A percentile compares a stretch with the other conserved stretches of the same genome.
Evolutionary conservation across 1,284 basidiomycete species (phyloP).

Genomic region (Leccinum subrobustum): DNA sequence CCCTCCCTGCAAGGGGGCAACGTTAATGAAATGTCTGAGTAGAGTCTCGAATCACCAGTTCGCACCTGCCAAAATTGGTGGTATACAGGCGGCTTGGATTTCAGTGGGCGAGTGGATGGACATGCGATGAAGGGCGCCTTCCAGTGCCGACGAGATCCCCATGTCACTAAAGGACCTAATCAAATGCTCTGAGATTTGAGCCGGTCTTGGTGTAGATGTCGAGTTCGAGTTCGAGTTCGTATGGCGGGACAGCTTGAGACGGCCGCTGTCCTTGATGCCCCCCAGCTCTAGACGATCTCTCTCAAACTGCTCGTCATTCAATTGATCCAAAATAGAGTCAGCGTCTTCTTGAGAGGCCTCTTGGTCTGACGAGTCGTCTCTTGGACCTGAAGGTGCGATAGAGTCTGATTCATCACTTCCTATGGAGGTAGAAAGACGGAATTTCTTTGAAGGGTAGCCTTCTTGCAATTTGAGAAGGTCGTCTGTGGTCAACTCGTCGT

Average conservation of each 20-base stretch:
- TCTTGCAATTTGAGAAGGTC: constrained; percentile 35
- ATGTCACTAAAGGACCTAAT: constrained; percentile 61
- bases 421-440: constrained; percentile 6
- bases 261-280: constrained; percentile 14
- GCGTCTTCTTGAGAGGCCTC: neutral
- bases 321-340: neutral
- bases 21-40: neutral
- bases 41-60: constrained; percentile 5
- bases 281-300: neutral
- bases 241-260: constrained; percentile 14
- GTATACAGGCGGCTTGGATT: constrained; percentile 90
- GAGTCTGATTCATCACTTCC: constrained; percentile 6
- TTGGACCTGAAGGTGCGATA: constrained; percentile 3
- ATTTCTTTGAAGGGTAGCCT: constrained; percentile 24
- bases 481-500: constrained; percentile 33
- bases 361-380: constrained; percentile 11
- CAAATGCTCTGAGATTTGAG: neutral
- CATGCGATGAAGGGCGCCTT: constrained; percentile 74
- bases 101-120: constrained; percentile 87
- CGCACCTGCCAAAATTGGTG: constrained; percentile 79
- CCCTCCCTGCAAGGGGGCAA: constrained; percentile 52
- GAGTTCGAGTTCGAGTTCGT: neutral
- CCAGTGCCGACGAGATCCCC: constrained; percentile 73
- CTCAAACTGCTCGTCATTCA: neutral
- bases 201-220: neutral